Evolutionary conservation across 768 basidiomycete genomes (phyloP).

Genomic region (Pluteus cervinus): DNA sequence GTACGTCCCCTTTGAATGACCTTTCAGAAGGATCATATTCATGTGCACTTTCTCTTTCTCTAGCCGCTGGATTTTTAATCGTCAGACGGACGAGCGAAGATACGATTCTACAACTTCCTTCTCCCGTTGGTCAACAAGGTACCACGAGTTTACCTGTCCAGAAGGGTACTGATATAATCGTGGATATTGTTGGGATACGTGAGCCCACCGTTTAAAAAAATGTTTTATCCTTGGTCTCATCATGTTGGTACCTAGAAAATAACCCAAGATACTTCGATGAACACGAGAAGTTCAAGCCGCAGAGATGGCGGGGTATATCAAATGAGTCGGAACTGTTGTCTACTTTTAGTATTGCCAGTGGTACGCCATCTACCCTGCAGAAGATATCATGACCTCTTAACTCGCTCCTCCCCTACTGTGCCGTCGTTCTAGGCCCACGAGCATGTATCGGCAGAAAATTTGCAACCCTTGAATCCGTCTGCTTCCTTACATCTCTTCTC

Average conservation of each 20-base stretch:
- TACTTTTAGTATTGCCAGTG: conserved; percentile 8
- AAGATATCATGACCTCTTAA: conserved; percentile 7
- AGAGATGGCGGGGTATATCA: conserved; percentile 29
- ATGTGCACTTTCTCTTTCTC: background rate
- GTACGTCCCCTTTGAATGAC: conserved; percentile 15
- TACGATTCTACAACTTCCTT: conserved; percentile 18
- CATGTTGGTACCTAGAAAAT: conserved; percentile 23
- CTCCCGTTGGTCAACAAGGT: conserved; percentile 8
- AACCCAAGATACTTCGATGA: conserved; percentile 28
- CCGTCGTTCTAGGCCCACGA: conserved; percentile 23
- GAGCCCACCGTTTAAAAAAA: background rate
- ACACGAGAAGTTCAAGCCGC: conserved; percentile 28
- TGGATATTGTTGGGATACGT: conserved; percentile 3
- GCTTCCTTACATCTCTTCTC: conserved; percentile 32
- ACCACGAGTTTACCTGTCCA: background rate
- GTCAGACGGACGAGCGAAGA: conserved; percentile 22
- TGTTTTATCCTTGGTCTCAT: background rate
- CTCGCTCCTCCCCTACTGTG: background rate
- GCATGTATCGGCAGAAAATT: conserved; percentile 38
- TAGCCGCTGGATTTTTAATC: conserved; percentile 19
- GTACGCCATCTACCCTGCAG: conserved; percentile 11
- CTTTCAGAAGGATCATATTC: background rate
- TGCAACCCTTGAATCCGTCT: conserved; percentile 32
- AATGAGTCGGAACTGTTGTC: conserved; percentile 8
- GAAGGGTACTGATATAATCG: conserved; percentile 11